Evolutionary conservation across 176 grass and related monocot species (phyloP), one percentile per base, ranked within the genome.

Genomic region (Musa troglodytarum): DNA sequence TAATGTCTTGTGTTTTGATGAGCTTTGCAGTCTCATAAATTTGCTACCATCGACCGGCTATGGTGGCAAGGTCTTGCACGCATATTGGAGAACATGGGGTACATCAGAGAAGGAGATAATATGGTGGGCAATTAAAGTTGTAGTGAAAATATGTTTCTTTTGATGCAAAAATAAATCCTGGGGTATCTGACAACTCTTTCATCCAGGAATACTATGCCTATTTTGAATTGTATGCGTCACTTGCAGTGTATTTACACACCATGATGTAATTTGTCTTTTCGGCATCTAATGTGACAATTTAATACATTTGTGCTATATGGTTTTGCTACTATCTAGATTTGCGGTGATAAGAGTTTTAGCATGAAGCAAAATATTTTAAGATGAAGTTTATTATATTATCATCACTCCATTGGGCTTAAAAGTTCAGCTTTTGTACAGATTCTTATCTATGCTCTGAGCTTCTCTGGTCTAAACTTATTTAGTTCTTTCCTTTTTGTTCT

Each of bases 1-100:
- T 50, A 34, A 50, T 6, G 17, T 15, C 7, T 56, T 92, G 49
- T 51, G 26, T 34, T 68, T 54, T 66, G 12, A 64, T 65, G 24
- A 54, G 19, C 71, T 50, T 14, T 73, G 79, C 82, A 98, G 90
- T 78, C 88, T 73, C 84, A 82, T 61, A 91, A 84, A 62, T 93
- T 87, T 76, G 82, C 75, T 71, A 70, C 78, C 15, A 87, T 74
- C n/a, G 90, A 93, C 65, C 89, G 69, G 69, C 28, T 87, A 55
- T 89, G 90, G 90, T 98, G 94, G 94, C 88, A 87, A 89, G 88
- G 94, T 22, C 90, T 93, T 89, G 82, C 86, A 82, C 82, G 76
- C 25, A 82, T 89, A 77, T 77, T 98, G 80, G 88, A 87, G 56
- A 70, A 68, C 63, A 75, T 76, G 85, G 74, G 84, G 71, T 98